Percentiles rank a stretch among this genome's conserved stretches.
Conservation (phyloP, 306 rosid species). For the Fagus crenata region DNA sequence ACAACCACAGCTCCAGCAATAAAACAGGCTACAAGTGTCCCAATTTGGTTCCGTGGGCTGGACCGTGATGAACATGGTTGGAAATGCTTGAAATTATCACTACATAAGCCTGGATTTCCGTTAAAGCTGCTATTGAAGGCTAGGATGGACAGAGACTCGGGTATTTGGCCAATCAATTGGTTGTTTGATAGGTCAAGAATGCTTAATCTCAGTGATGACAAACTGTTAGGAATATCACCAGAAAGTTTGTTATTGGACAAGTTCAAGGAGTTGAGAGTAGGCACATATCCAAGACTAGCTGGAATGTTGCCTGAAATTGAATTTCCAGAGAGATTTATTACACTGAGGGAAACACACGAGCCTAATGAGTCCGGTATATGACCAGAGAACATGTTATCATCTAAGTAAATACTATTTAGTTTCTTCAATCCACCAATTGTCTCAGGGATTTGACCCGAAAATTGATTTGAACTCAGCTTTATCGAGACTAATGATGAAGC, state of each 20-base stretch:
- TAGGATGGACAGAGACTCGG: constrained; percentile 54
- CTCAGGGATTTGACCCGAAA: constrained; percentile 64
- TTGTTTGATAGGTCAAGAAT: constrained; percentile 79
- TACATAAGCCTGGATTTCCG: constrained; percentile 81
- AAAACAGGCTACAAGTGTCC: constrained; percentile 45
- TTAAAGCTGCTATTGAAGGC: constrained; percentile 60
- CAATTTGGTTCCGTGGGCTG: constrained; percentile 19
- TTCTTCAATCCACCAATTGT: constrained; percentile 62
- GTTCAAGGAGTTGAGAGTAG: constrained; percentile 67
- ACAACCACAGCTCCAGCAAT: constrained; percentile 48
- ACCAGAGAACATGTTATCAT: constrained; percentile 64
- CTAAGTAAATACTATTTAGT: constrained; percentile 46
- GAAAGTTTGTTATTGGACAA: constrained; percentile 69
- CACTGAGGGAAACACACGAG: constrained; percentile 59
- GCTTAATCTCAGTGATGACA: constrained; percentile 61
- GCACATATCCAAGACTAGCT: constrained; percentile 55
- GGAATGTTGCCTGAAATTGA: constrained; percentile 64
- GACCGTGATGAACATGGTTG: constrained; percentile 47
- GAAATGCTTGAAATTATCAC: constrained; percentile 44
- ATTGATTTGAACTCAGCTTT: constrained; percentile 50
- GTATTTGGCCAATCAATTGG: constrained; percentile 59
- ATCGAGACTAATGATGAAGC: constrained; percentile 57
- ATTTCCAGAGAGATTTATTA: constrained; percentile 59
- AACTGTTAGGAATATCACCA: constrained; percentile 61
- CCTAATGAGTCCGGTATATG: constrained; percentile 64